Evolutionary conservation across 805 yeast species (phyloP), one percentile per base, ranked within the genome.

Genomic region (Spathaspora sp.): DNA sequence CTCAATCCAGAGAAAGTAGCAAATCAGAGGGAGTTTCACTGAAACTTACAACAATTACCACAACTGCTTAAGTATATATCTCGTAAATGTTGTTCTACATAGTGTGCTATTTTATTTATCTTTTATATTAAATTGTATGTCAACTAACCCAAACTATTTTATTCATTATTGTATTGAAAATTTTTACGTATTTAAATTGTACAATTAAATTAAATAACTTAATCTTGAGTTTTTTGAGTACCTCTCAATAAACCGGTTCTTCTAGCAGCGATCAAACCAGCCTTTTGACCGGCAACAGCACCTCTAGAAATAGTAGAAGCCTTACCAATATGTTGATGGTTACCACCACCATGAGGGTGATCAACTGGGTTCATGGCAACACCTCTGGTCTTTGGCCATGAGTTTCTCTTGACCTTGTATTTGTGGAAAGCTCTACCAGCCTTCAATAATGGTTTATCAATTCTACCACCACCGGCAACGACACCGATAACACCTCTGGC

Each of bases 311-410:
- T 68, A 60, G 72, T 68, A 56, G 72, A 68, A 60, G 72, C 72
- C 63, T 68, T 68, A 55, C 55, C 68, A 62, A 64, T 64, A 52
- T 64, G 68, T 59, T 64, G 68, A 65, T 68, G 72, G 71, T 68
- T 68, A 93, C 99, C 99, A 93, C 99, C 98, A 89, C 99, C 99
- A 80, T 93, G 99, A 78, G 99, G 99, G 85, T 93, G 99, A 79
- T 93, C 99, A 78, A 93, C 99, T 79, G 98, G 98, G 85, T 93
- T 93, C 99, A 94, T 93, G 78, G 99, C 99, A 77, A 93, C 98
- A 93, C 98, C 99, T 85, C 98, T 91, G 75, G 98, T 94, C 89
- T 90, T 92, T 82, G 99, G 99, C 98, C 98, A 94, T 65, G 97
- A 90, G 96, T 94, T 91, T 84, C 98, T 86, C 96, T 94, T 94